Evolutionary conservation across 2,329 filamentous ascomycete species (phyloP).

Genomic region (Thelonectria blattea): DNA sequence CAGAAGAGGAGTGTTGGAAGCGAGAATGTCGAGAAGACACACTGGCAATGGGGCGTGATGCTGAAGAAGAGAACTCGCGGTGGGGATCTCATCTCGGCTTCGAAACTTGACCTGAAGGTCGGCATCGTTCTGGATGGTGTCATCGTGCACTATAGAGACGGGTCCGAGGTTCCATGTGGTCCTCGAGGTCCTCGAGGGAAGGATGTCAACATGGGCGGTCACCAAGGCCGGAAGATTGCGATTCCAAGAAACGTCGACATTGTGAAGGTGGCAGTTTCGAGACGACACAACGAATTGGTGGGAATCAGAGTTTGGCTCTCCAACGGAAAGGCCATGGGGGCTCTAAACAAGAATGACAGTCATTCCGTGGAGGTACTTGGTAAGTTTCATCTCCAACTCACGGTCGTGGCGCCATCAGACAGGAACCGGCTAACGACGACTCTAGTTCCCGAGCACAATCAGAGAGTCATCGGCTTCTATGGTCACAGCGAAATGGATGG

Average conservation of each 20-base stretch:
- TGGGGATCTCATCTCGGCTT: constrained; percentile 45
- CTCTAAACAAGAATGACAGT: constrained; percentile 22
- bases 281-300: constrained; percentile 8
- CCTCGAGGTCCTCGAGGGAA: constrained; percentile 31
- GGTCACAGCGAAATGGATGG: constrained; percentile 42
- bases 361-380: constrained; percentile 8
- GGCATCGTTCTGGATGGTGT: constrained; percentile 53
- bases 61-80: constrained; percentile 39
- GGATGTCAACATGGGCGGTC: constrained; percentile 39
- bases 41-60: constrained; percentile 42
- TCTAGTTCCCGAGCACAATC: constrained; percentile 40
- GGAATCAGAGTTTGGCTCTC: constrained; percentile 35
- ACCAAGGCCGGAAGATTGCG: constrained; percentile 37
- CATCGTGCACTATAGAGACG: constrained; percentile 52
- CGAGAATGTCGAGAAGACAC: constrained; percentile 24
- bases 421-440: constrained; percentile 16
- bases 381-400: constrained; percentile 16
- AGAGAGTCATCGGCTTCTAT: constrained; percentile 54
- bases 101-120: constrained; percentile 51
- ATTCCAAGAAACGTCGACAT: constrained; percentile 36
- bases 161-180: constrained; percentile 50
- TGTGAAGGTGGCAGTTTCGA: constrained; percentile 41
- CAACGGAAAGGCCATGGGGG: constrained; percentile 30
- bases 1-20: constrained; percentile 44
- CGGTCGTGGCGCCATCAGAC: background rate